Evolutionary conservation across 768 basidiomycete species (phyloP).

Genomic region (Cystofilobasidium bisporidii): DNA sequence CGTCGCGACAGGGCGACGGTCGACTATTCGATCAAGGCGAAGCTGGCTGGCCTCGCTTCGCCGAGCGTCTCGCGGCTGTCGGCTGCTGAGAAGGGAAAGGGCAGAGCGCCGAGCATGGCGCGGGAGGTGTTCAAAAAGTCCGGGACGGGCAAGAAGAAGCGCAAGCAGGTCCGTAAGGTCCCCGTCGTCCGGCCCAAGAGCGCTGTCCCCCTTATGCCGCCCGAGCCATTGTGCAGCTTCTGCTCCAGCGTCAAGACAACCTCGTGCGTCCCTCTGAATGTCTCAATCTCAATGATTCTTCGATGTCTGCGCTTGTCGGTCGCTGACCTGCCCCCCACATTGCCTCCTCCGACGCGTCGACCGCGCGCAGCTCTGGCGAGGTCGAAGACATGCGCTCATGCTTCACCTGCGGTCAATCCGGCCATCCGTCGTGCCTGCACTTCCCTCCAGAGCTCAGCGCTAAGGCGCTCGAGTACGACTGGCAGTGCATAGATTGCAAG

Average conservation of each 20-base stretch:
- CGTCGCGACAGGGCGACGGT: not conserved
- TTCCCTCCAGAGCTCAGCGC: constrained; percentile 48
- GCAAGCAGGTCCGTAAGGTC: not conserved
- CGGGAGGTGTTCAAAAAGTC: not conserved
- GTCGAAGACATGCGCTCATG: constrained; percentile 20
- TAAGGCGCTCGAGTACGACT: constrained; percentile 60
- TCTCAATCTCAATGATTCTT: too few relatives aligned
- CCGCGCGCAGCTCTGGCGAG: not conserved
- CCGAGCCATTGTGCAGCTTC: constrained; percentile 65
- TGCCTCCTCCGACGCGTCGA: too few relatives aligned
- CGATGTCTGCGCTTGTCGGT: too few relatives aligned
- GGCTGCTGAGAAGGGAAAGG: not conserved
- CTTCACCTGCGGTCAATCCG: constrained; percentile 41
- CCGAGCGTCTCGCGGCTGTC: not conserved
- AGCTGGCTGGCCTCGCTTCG: not conserved
- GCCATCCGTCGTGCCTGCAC: constrained; percentile 78
- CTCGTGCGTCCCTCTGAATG: constrained; percentile 41
- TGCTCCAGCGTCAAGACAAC: constrained; percentile 59
- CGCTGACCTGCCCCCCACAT: too few relatives aligned
- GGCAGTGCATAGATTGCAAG: constrained; percentile 89
- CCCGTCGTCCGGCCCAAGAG: not conserved
- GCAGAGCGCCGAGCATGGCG: not conserved
- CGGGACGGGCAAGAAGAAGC: not conserved
- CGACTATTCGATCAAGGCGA: not conserved
- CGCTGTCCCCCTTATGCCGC: constrained; percentile 32